Conservation (phyloP, 352 stramenopile genomes). For the Globisporangium irregulare region DNA sequence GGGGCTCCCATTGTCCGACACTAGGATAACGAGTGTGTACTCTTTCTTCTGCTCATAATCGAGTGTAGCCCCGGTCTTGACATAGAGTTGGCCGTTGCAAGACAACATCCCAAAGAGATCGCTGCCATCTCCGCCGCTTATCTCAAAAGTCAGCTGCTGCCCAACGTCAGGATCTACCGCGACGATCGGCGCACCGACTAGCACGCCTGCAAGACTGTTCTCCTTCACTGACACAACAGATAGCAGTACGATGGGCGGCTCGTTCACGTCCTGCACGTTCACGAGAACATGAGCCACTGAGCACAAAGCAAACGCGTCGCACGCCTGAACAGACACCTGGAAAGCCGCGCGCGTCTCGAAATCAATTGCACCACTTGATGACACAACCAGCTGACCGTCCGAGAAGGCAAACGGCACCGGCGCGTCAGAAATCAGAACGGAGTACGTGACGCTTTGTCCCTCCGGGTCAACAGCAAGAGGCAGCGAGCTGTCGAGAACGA, state of each 20-base stretch:
- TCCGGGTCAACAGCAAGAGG: slow-evolving; percentile 16
- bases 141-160: slow-evolving; percentile 23
- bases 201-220: slow-evolving; percentile 17
- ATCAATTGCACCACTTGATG: neutral
- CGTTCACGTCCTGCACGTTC: slow-evolving; percentile 9
- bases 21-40: slow-evolving; percentile 27
- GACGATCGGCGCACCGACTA: slow-evolving; percentile 23
- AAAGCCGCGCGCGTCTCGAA: slow-evolving; percentile 11
- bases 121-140: slow-evolving; percentile 24
- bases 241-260: slow-evolving; percentile 2
- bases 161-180: slow-evolving; percentile 29
- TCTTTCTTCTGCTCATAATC: slow-evolving; percentile 33
- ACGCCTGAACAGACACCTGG: slow-evolving; percentile 3
- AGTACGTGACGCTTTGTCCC: slow-evolving; percentile 9
- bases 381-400: neutral
- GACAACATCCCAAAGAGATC: slow-evolving; percentile 42
- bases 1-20: slow-evolving; percentile 40
- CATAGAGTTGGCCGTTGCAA: slow-evolving; percentile 51
- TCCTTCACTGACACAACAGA: slow-evolving; percentile 4
- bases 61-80: slow-evolving; percentile 30
- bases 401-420: slow-evolving; percentile 4
- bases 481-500: slow-evolving; percentile 21
- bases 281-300: neutral
- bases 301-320: slow-evolving; percentile 8
- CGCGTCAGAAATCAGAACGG: neutral